Base-by-base conservation (phyloP, 129 eudicot genomes). In the Glebionis coronaria region DNA sequence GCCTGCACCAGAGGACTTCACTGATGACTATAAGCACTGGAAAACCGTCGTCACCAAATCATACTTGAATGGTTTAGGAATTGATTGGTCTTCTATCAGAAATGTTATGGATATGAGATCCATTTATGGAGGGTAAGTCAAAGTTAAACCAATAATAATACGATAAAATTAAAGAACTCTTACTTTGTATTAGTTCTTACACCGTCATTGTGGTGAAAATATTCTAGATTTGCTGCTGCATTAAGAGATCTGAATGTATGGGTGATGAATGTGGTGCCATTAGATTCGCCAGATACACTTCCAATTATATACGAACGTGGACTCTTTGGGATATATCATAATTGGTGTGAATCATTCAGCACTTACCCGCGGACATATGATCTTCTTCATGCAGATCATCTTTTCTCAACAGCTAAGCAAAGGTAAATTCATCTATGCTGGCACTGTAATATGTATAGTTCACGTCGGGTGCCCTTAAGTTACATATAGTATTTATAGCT, bases 31-130 rank as follows among this genome's bases (percentile, higher is more conserved):
- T 64, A 76, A 82, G 21, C 82, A 76, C 56, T 82, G 91, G 91
- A 82, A 79, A 63, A 79, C 44, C 10, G 85, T 79, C 9, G 77
- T 85, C 23, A 74, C 83, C 19, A 59, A 79, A 7, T 82, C 85
- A 18, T 85, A 85, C 70, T 57, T 82, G 76, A 82, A 58, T 38
- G 87, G 87, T 44, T 65, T 82, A 56, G 91, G 91, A 29, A 72
- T 85, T 27, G 82, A 77, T 52, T 85, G 91, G 91, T 80, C 83
- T 50, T 76, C 80, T 6, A 62, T 85, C 55, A 79, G 91, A 65
- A 85, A 85, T 62, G 81, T 85, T 66, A 85, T 85, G 85, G 91
- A 85, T 81, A 85, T 85, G 91, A 76, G 72, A 77, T 83, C 91
- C 9, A 74, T 80, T 6, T 85, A 85, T 59, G 91, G 91, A 85